Evolutionary conservation across 495 filamentous ascomycete species (phyloP), one percentile per base, ranked within the genome.

Genomic region (Friedmanniomyces simplex): DNA sequence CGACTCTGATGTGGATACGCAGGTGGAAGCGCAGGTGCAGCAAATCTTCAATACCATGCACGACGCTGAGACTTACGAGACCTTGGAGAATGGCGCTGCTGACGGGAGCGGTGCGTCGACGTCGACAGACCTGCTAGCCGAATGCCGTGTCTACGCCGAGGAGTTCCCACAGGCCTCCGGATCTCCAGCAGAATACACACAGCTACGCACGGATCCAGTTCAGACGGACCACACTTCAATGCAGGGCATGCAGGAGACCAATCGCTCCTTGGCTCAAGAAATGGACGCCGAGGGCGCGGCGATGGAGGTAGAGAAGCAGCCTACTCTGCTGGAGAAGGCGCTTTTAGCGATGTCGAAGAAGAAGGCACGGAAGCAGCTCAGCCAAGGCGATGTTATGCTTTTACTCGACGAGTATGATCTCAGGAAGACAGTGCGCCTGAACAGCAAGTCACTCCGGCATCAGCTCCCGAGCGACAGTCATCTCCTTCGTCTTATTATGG

Each of bases 311-410:
- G 26, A 13, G 3, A 34, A 52, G 25, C 18, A 37, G 25, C 30
- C 49, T 2, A 52, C 49, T 4, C 18, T 52, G 26, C 25, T 52
- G 16, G 25, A 52, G 49, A 52, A 52, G 49, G 49, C 49, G 30
- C 32, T 52, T 10, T 8, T 2, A 8, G 49, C 32, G 30, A 49
- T 49, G 46, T 3, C 46, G 20, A 24, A 25, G 46, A 49, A 49
- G 46, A 49, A 49, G 13, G 12, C 12, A n/a, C 13, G 6, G 25
- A 52, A 37, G 30, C 49, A 52, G 49, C 25, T 37, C 11, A 52
- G 2, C 30, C n/a, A 18, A 1, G 49, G 49, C 30, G 30, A 52
- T n/a, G 10, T 52, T 20, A 4, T 52, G 26, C 12, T 52, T 20
- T 5, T 52, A 18, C n/a, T 52, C 16, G 49, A 52, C 30, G 18